Base-by-base conservation (phyloP, 2,329 filamentous ascomycete genomes). In the Gyromitra esculenta region DNA sequence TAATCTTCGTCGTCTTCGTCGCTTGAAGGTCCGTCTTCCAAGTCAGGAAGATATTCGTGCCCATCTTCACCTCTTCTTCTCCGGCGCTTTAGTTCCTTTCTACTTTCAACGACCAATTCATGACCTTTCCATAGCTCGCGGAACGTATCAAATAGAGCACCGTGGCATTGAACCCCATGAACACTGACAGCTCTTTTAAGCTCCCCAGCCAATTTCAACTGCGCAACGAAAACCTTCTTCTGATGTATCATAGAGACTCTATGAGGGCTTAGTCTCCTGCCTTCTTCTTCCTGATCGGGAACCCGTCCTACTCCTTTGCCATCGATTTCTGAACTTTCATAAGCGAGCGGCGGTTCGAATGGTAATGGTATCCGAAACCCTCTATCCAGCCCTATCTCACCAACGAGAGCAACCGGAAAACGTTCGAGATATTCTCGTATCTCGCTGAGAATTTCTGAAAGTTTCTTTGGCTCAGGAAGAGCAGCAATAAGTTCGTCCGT, bases 311-410 rank as follows among this genome's bases (percentile, higher is more conserved):
- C 35, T 89, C 64, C 57, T 11, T 70, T 63, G 37, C 50, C 15
- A 37, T 48, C 13, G 39, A 59, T 21, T 18, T 67, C 54, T 41
- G 65, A 50, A 1, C 41, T 15, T 39, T 56, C 66, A 37, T 73
- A 50, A 21, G 45, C 50, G 48, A 68, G 37, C 25, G 39, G 8
- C 11, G n/a, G 37, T 39, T 77, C 71, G 35, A 50, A 60, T 13
- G 77, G 74, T 21, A 73, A 70, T 8, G 92, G 92, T 25, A 96
- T 87, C 11, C 92, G 89, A 81, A 94, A 95, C 8, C 88, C 88
- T 80, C 91, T 92, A 83, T 96, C 92, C 15, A 96, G 83, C 0
- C 92, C 92, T 37, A 94, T 87, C 83, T 96, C 92, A 18, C 92
- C 92, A 1, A 96, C 85, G 0, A 95, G 86, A 1, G 92, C 91